Base-by-base conservation (phyloP, 2,329 filamentous ascomycete species). In the Aspergillus novoparasiticus region DNA sequence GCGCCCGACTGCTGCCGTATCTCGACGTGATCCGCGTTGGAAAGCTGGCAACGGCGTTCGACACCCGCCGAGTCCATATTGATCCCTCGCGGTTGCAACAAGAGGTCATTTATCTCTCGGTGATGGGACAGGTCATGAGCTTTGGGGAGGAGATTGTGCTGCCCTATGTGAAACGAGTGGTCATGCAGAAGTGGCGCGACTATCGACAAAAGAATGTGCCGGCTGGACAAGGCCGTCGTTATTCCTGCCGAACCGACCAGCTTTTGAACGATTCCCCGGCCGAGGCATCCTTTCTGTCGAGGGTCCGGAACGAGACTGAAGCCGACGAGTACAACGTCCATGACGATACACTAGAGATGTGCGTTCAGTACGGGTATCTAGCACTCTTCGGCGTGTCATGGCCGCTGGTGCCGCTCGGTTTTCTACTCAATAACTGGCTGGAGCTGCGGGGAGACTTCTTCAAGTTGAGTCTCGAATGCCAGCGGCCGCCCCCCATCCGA, bases 81-180 rank as follows among this genome's bases (percentile, higher is more conserved):
- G 93, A 98, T 73, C 90, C 93, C 0, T 85, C 89, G 68, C 86
- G 95, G 19, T 87, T 98, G 41, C 91, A 90, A 70, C 91, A 93
- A 70, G 94, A 98, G 76, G 92, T 97, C 75, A 95, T 97, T 66
- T 98, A 96, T 80, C 95, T 96, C 66, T 96, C 94, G 0, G 92
- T 98, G 36, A 97, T 94, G 0, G 94, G 93, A 0, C 94, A 97
- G 74, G 86, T 97, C 43, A 90, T 99, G 70, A 95, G 91, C 74
- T 90, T 97, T 59, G 88, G 86, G 14, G 88, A 94, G 65, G 95
- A 99, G 76, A 87, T 93, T 6, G 81, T 97, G 41, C 87, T 97
- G 1, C 95, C 95, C 0, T 93, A 92, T 69, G 79, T 92, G 58
- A 97, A 97, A 79, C 89, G 92, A 65, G 88, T 88, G 71, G 87